Base-by-base conservation (phyloP, 2,329 filamentous ascomycete species). In the Verticillium isaacii region DNA sequence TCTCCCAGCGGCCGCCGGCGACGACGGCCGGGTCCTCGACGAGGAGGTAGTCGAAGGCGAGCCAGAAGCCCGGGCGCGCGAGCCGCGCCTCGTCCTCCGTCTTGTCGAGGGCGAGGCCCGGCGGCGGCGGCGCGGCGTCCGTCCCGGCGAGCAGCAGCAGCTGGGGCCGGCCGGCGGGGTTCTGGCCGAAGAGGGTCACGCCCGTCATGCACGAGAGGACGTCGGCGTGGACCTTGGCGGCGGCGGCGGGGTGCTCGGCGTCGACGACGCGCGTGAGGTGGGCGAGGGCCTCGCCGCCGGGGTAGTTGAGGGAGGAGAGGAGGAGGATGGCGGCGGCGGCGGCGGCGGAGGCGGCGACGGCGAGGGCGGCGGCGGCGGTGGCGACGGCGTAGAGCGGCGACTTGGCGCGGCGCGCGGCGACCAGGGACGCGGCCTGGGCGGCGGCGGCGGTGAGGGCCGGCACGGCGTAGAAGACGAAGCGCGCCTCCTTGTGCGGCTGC, bases 401-500 rank as follows among this genome's bases (percentile, higher is more conserved):
- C 71, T 92, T 93, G 5, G 78, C 70, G n/a, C 85, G 80, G 50
- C 89, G 87, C 1, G 79, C 81, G 77, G 86, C 90, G 66, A 96
- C 77, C 74, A 87, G 89, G 61, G 86, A 84, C 15, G 92, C 91
- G 23, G 88, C 89, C 5, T 92, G 81, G 3, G 92, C 88, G 0
- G 92, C 89, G 2, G 89, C 85, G 12, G 89, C 89, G 0, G 93
- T 97, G 34, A 98, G 78, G 0, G 89, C 82, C 0, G 95, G 95
- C 29, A 96, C 82, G 59, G 87, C 83, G 76, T 98, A 98, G 69
- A 98, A 87, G 68, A 99, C 89, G 80, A 99, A 99, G 19, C 95
- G 90, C 73, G 93, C 90, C 77, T 99, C 95, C 73, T 99, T 99
- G 78, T 99, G 95, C 0, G 94, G 93, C 64, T 97, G 90, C 58